A percentile compares a stretch with the other conserved stretches of the same genome.
Conservation (phyloP, 441 rosid genomes). For the Populus hybrid region DNA sequence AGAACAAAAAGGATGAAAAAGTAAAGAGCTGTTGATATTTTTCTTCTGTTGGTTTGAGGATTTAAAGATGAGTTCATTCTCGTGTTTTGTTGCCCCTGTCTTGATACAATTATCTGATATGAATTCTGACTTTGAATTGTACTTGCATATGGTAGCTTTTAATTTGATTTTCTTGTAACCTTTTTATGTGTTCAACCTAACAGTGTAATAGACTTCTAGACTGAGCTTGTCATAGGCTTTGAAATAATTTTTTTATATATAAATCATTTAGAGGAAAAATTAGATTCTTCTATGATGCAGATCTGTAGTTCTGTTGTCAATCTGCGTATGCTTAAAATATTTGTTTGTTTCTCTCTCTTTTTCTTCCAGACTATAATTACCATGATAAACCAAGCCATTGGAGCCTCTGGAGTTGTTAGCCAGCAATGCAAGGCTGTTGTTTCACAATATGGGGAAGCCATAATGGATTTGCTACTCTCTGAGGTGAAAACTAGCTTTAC, state of each 20-base stretch:
- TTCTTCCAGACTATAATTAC: slow-evolving; percentile 50
- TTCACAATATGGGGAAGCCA: slow-evolving; percentile 55
- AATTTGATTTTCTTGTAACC: background rate
- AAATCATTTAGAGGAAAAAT: background rate
- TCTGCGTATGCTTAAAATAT: background rate
- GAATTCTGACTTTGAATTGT: background rate
- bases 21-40: background rate
- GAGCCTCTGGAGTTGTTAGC: slow-evolving; percentile 72
- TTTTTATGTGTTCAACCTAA: background rate
- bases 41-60: background rate
- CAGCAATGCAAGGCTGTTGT: slow-evolving; percentile 75
- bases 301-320: background rate
- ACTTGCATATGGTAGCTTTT: background rate
- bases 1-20: background rate
- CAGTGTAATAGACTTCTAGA: background rate
- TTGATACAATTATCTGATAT: background rate
- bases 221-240: background rate
- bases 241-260: background rate
- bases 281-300: background rate
- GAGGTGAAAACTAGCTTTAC: slow-evolving; percentile 35
- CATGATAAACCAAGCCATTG: slow-evolving; percentile 79
- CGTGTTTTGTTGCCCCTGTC: background rate
- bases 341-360: slow-evolving; percentile 3
- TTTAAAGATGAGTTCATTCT: background rate
- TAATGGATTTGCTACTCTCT: slow-evolving; percentile 53